Base-by-base conservation (phyloP, 176 grass and related monocot species). In the Chloris gayana region DNA sequence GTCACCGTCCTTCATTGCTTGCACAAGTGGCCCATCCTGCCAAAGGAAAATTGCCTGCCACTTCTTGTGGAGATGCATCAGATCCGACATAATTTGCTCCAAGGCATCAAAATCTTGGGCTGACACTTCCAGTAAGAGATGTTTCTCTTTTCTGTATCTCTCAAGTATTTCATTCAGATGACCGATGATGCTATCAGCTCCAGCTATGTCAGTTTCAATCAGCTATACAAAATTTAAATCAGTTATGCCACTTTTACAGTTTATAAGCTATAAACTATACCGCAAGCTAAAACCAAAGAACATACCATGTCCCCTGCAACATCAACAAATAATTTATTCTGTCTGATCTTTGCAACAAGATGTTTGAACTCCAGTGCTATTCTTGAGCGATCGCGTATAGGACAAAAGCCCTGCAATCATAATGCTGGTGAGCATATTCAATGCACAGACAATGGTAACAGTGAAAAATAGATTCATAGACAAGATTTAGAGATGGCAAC, bases 1-100 rank as follows among this genome's bases (percentile, higher is more conserved):
- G 85, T 98, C 95, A 25, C 95, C 95, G 75, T 61, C 64, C 80
- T 91, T 92, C 92, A 98, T 98, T n/a, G 95, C 95, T 88, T 92
- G 83, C 60, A 98, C 92, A 87, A 98, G 95, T 14, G 90, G 92
- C 31, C 95, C 95, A 88, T 98, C 95, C 69, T 98, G 95, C 95
- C 95, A 98, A 73, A 92, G 73, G 45, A 98, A 98, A 82, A 98
- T 89, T 78, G 83, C 42, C 67, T 94, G 85, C 92, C 87, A 98
- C 39, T 88, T 94, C 69, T 89, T 83, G 76, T 94, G 80, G 64
- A 98, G 85, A 76, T 86, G 71, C 68, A 88, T 92, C 26, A 98
- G 21, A 64, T 94, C 87, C 77, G 70, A 74, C 87, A 86, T 94
- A 74, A 92, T 78, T 88, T 94, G 83, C 73, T 94, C 84, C 78